Evolutionary conservation across 2,329 filamentous ascomycete genomes (phyloP), one percentile per base, ranked within the genome.

Genomic region (Alternaria postmessia): DNA sequence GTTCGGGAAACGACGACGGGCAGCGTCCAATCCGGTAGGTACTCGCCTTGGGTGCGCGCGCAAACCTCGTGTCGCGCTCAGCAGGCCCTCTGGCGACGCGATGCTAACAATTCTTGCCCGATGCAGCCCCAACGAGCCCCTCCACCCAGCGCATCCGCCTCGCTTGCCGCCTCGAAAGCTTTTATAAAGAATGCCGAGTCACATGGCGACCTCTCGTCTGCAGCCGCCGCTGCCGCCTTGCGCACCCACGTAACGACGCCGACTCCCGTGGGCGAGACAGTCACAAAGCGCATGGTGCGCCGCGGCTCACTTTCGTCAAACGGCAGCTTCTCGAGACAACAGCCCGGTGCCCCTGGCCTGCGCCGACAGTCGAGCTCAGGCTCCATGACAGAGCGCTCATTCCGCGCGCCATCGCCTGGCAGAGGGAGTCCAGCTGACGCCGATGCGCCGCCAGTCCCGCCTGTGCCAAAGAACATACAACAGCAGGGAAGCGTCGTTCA

Each of bases 321-420:
- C 48, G 84, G 83, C 36, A 87, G 85, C 65, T 80, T 77, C 66
- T 78, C 71, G 54, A 75, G 75, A 61, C 79, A 63, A 6, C 78
- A 76, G 57, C 78, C 63, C 3, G 54, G 63, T 5, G 57, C 57
- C 9, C 38, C 38, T 18, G 38, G 18, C 38, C 57, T 79, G 81
- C 82, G 74, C 62, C 64, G 78, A 63, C 77, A 53, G 81, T 94
- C 62, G 85, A 89, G 94, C 79, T 86, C 86, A 28, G 86, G 88
- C 22, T 97, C 93, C 51, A 96, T 98, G 94, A 90, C 88, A 30
- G 91, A 94, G 76, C 88, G 94, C 59, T 94, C 93, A 1, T 97
- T 97, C 78, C 88, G 94, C 67, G 91, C 90, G 12, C 88, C 89
- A 4, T 96, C 83, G 83, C 71, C 78, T 39, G 69, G 69, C 62